Percentiles rank a stretch among this genome's conserved stretches.
Conservation (phyloP, 73 alveolate genomes). For the Blepharisma japonicum region DNA sequence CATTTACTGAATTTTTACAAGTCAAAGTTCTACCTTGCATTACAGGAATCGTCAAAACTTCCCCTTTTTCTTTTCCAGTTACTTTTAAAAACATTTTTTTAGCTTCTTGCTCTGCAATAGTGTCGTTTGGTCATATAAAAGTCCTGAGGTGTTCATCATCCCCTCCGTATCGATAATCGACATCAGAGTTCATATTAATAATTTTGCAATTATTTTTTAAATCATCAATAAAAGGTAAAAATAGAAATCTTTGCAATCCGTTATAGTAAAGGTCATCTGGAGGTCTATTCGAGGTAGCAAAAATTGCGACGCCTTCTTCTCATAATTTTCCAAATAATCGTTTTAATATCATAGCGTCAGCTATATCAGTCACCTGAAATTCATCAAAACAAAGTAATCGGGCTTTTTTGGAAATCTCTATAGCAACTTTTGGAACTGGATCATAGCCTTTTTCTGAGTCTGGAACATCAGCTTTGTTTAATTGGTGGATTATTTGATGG, state of each 20-base stretch:
- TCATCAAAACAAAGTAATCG: conserved; percentile 85
- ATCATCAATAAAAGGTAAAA: conserved; percentile 80
- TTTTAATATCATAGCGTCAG: conserved; percentile 92
- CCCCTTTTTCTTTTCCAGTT: conserved; percentile 53
- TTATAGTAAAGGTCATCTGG: conserved; percentile 83
- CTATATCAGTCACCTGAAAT: conserved; percentile 88
- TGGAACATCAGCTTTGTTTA: neutral
- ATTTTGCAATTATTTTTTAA: conserved; percentile 56
- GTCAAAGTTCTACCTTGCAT: conserved; percentile 74
- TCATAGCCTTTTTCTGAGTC: conserved; percentile 50
- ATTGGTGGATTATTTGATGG: conserved; percentile 67
- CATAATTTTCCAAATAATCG: conserved; percentile 78
- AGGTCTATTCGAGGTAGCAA: conserved; percentile 89
- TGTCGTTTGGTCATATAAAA: conserved; percentile 47
- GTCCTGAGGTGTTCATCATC: conserved; percentile 46
- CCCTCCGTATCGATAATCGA: conserved; percentile 58
- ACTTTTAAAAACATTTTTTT: conserved; percentile 45
- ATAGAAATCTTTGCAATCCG: conserved; percentile 78
- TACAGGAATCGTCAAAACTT: conserved; percentile 45
- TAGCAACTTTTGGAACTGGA: conserved; percentile 74
- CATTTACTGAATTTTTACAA: conserved; percentile 45
- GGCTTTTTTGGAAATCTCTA: conserved; percentile 54
- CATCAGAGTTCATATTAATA: conserved; percentile 55
- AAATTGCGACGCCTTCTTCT: conserved; percentile 66
- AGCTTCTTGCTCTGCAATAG: conserved; percentile 36